These are phyloP conservation scores for Rostrohypoxylon terebratum DNA, from an alignment of 495 filamentous ascomycete species.

Conservation along the genomic window DNA sequence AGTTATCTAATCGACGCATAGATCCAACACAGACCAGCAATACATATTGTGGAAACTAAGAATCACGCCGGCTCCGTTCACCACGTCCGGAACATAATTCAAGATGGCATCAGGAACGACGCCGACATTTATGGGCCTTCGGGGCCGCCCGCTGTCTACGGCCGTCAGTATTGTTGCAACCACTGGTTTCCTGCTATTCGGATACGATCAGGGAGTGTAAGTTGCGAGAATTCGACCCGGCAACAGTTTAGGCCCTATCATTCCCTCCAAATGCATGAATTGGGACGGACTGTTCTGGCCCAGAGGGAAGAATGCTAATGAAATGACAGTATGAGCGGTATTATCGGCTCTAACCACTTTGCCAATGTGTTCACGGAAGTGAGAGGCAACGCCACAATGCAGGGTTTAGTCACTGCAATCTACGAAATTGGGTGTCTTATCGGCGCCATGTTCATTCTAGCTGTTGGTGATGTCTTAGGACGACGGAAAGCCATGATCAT, in stretches of 20 bases:
- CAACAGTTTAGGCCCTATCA: background rate
- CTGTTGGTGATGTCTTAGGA: constrained; percentile 75
- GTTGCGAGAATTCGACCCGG: background rate
- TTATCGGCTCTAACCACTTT: constrained; percentile 79
- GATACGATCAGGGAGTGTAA: constrained; percentile 70
- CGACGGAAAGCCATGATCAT: constrained; percentile 66
- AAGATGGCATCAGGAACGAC: constrained; percentile 58
- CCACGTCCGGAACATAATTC: constrained; percentile 9
- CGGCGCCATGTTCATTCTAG: constrained; percentile 78
- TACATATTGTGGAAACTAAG: constrained; percentile 11
- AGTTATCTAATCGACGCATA: constrained; percentile 6
- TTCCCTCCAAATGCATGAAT: background rate
- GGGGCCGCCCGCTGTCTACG: constrained; percentile 71
- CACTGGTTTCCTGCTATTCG: constrained; percentile 79
- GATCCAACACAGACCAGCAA: background rate
- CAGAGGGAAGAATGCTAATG: constrained; percentile 62
- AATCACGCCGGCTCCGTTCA: constrained; percentile 20
- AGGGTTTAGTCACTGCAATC: constrained; percentile 84
- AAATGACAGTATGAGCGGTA: constrained; percentile 72
- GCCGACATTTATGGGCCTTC: constrained; percentile 70
- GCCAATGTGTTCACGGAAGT: constrained; percentile 76
- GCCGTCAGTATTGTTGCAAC: constrained; percentile 72
- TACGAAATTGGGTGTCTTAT: constrained; percentile 84
- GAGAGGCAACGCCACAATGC: constrained; percentile 73
- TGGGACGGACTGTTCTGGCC: background rate